A percentile compares a stretch with the other conserved stretches of the same genome.
These are phyloP conservation scores for Rhynchosporium graminicola DNA, from an alignment of 2,329 filamentous ascomycete genomes.

Conservation along the genomic window DNA sequence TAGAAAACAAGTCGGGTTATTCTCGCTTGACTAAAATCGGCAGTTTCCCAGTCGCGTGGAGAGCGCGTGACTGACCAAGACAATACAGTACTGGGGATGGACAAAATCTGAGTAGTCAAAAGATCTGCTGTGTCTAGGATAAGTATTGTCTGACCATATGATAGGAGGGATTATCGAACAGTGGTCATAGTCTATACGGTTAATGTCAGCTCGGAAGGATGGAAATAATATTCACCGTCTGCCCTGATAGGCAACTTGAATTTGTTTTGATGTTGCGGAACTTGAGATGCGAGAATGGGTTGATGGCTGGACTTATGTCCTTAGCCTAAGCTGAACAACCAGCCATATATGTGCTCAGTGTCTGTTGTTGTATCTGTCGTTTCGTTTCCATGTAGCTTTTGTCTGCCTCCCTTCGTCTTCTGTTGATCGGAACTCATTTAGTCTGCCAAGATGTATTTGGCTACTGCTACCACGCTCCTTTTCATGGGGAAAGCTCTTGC, in stretches of 20 bases:
- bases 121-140: background rate
- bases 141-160: background rate
- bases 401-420: background rate
- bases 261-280: constrained; percentile 1
- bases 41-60: constrained; percentile 2
- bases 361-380: background rate
- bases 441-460: constrained; percentile 12
- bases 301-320: background rate
- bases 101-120: background rate
- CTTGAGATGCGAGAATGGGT: constrained; percentile 4
- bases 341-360: background rate
- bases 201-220: constrained; percentile 12
- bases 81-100: background rate
- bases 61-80: background rate
- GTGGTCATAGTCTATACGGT: background rate
- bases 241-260: constrained; percentile 8
- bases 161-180: background rate
- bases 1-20: too few relatives aligned
- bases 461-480: constrained; percentile 14
- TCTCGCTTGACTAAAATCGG: background rate
- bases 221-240: constrained; percentile 5
- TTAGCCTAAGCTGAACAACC: background rate
- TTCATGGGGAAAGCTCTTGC: constrained; percentile 18
- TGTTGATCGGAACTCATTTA: background rate
- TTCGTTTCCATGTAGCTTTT: background rate